These are phyloP conservation scores for Symbiodinium natans DNA, from an alignment of 73 alveolate genomes.

Conservation along the genomic window DNA sequence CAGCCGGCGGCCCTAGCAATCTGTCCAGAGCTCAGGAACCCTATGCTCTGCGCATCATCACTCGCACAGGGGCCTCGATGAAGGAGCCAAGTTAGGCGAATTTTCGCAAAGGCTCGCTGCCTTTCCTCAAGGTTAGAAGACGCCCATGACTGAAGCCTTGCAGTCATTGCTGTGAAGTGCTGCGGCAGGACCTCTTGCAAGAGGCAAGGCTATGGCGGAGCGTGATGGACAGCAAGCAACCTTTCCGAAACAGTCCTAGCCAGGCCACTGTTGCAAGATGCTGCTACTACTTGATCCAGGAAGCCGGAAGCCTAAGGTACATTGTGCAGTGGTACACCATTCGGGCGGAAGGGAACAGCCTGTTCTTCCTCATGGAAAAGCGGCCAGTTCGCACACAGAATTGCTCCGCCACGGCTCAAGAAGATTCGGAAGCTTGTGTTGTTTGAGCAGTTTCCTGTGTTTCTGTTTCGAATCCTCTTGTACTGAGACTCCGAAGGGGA, in stretches of 20 bases:
- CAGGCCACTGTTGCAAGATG: too few species aligned
- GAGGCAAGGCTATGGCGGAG: constrained; percentile 68
- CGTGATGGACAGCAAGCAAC: constrained; percentile 48
- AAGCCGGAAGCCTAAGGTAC: constrained; percentile 70
- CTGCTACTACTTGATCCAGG: too few species aligned
- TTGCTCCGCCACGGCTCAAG: background rate
- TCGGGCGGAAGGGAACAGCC: constrained; percentile 66
- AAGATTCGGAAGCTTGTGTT: too few species aligned
- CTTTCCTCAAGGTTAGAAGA: too few species aligned
- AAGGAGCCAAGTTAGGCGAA: background rate
- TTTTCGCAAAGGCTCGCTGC: too few species aligned
- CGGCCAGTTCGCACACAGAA: background rate
- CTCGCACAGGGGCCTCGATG: constrained; percentile 1
- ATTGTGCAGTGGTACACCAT: constrained; percentile 92
- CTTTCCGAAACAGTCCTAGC: background rate
- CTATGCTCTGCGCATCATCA: constrained; percentile 1
- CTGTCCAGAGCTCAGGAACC: constrained; percentile 4
- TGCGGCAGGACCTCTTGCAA: constrained; percentile 22
- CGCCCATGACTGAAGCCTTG: too few species aligned
- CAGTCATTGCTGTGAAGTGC: too few species aligned
- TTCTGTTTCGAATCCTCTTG: background rate
- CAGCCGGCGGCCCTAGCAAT: too few species aligned
- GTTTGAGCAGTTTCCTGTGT: background rate
- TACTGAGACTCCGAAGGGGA: background rate
- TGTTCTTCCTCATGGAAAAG: constrained; percentile 86